phyloP scores from a whole-genome alignment of 331 rosid species.

The Spiraea crenata region DNA sequence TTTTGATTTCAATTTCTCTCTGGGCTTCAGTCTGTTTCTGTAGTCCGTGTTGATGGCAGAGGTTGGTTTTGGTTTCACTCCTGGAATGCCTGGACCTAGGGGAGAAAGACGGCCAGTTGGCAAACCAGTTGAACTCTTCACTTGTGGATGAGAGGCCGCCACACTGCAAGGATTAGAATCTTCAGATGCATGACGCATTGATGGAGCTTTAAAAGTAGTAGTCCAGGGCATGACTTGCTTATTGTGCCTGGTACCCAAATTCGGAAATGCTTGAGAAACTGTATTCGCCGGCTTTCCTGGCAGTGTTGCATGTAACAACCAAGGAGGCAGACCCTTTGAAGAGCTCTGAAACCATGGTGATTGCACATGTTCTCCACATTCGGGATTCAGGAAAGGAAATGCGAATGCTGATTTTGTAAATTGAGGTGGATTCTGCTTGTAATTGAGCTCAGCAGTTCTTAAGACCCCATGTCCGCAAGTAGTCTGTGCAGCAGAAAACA shows the following conservation, averaged over 20 bases:
- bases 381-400: slow-evolving; percentile 69
- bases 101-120: slow-evolving; percentile 45
- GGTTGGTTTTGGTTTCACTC: slow-evolving; percentile 30
- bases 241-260: slow-evolving; percentile 33
- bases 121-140: slow-evolving; percentile 34
- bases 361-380: slow-evolving; percentile 44
- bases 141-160: slow-evolving; percentile 41
- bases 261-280: slow-evolving; percentile 43
- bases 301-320: slow-evolving; percentile 56
- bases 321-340: slow-evolving; percentile 45
- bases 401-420: slow-evolving; percentile 45
- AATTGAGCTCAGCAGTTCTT: slow-evolving; percentile 45
- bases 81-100: slow-evolving; percentile 34
- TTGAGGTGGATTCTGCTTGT: slow-evolving; percentile 44
- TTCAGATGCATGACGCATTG: slow-evolving; percentile 41
- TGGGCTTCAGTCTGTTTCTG: slow-evolving; percentile 37
- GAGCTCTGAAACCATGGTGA: slow-evolving; percentile 54
- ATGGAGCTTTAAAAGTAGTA: slow-evolving; percentile 32
- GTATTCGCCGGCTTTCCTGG: slow-evolving; percentile 42
- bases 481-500: slow-evolving; percentile 38
- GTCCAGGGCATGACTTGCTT: slow-evolving; percentile 46
- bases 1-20: slow-evolving; percentile 51
- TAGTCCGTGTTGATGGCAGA: slow-evolving; percentile 33
- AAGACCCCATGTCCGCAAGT: slow-evolving; percentile 29
- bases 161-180: slow-evolving; percentile 43